Base-by-base conservation (phyloP, 2,329 filamentous ascomycete genomes). In the Penicillium sp. region DNA sequence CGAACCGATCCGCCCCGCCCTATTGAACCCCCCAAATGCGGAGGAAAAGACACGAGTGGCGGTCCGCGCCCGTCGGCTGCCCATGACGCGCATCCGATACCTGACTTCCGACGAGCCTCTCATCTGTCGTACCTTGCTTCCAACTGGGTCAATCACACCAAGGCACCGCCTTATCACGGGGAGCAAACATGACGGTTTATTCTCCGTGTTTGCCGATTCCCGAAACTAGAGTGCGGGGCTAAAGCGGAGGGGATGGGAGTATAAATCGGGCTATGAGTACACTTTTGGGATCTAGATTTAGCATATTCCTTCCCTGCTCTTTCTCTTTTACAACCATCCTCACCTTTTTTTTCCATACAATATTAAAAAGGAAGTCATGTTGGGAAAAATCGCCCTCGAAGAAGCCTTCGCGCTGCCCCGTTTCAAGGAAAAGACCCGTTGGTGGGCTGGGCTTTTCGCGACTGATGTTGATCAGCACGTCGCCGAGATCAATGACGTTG, bases 341-440 rank as follows among this genome's bases (percentile, higher is more conserved):
- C n/a, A n/a, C n/a, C n/a, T n/a, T n/a, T n/a, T n/a, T n/a, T n/a
- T n/a, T n/a, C n/a, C n/a, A n/a, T n/a, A n/a, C n/a, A n/a, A n/a
- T n/a, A n/a, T n/a, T n/a, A n/a, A n/a, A n/a, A n/a, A n/a, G n/a
- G n/a, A n/a, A n/a, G n/a, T n/a, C n/a, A n/a, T 88, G 85, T 75
- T 82, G 13, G 86, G 87, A 62, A 89, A 89, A 65, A 81, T 89
- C 61, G 84, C 84, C 13, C 79, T 89, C 24, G 86, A 89, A 72
- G 86, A 89, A 75, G 85, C 86, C 15, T 88, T 88, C 65, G 84
- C 83, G 63, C 79, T 88, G 7, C 85, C 87, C 49, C 82, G 85
- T 37, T 81, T 88, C 64, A 79, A 83, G 50, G 84, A 88, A 65
- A 84, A 84, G 73, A 86, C 84, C 5, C 78, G 79, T 67, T 88